phyloP scores from a whole-genome alignment of 768 basidiomycete species.

The Phanerochaete sordida region DNA sequence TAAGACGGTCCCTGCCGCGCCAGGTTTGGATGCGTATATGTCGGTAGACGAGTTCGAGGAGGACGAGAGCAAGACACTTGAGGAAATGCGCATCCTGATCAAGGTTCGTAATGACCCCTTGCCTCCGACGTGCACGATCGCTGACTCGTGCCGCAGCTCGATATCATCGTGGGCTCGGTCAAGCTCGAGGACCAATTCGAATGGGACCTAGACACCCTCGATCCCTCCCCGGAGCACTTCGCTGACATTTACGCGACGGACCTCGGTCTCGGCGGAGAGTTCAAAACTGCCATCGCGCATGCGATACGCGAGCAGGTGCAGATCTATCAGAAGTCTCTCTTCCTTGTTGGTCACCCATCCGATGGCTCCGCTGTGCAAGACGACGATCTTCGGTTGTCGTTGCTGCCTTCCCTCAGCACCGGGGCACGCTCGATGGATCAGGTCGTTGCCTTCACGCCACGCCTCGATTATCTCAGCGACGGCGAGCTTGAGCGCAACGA shows the following conservation, averaged over 20 bases:
- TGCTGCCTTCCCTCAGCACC: constrained; percentile 76
- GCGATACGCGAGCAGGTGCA: constrained; percentile 95
- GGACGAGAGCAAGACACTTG: constrained; percentile 61
- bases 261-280: constrained; percentile 87
- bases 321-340: constrained; percentile 86
- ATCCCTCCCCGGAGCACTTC: constrained; percentile 88
- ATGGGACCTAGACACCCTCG: constrained; percentile 86
- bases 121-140: neutral
- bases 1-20: neutral
- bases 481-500: constrained; percentile 88
- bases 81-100: constrained; percentile 90
- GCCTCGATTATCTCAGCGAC: constrained; percentile 85
- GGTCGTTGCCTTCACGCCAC: constrained; percentile 78
- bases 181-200: constrained; percentile 97
- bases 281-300: constrained; percentile 95
- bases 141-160: constrained; percentile 54
- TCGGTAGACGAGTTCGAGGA: constrained; percentile 60
- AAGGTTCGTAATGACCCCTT: constrained; percentile 52
- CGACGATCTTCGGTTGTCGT: constrained; percentile 87
- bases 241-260: constrained; percentile 85
- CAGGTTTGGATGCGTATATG: constrained; percentile 32
- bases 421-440: constrained; percentile 75
- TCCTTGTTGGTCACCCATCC: constrained; percentile 83
- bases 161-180: constrained; percentile 90
- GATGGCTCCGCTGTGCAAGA: constrained; percentile 79